Conservation (phyloP, 345 rosid genomes). For the Laguncularia racemosa region DNA sequence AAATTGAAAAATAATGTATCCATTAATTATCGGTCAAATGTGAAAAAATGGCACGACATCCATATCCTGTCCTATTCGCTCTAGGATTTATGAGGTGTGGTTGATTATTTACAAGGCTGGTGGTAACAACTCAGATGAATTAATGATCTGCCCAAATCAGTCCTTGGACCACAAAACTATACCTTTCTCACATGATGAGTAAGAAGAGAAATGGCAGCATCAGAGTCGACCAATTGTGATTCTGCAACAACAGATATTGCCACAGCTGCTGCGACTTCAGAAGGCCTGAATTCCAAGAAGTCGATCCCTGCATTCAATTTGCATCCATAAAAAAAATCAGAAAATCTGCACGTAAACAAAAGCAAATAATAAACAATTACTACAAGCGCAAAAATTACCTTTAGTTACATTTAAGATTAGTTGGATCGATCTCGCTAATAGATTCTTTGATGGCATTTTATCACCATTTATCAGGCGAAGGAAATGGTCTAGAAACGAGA, state of each 20-base stretch:
- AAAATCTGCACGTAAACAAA: slow-evolving; percentile 8
- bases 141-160: too few species aligned
- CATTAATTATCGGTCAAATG: too few species aligned
- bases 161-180: slow-evolving; percentile 19
- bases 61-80: neutral
- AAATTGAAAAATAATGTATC: too few species aligned
- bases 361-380: neutral
- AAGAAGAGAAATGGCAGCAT: slow-evolving; percentile 41
- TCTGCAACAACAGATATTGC: slow-evolving; percentile 40
- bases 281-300: slow-evolving; percentile 64
- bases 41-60: neutral
- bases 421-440: slow-evolving; percentile 36
- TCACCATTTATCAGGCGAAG: slow-evolving; percentile 41
- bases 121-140: too few species aligned
- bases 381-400: slow-evolving; percentile 23
- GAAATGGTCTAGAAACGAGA: slow-evolving; percentile 57
- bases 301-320: slow-evolving; percentile 56
- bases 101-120: too few species aligned
- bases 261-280: slow-evolving; percentile 81
- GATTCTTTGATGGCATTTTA: slow-evolving; percentile 20
- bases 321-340: slow-evolving; percentile 37
- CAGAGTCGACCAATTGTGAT: slow-evolving; percentile 31
- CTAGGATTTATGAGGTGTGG: too few species aligned
- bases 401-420: slow-evolving; percentile 34
- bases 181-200: slow-evolving; percentile 45